A percentile compares a stretch with the other conserved stretches of the same genome.
Evolutionary conservation across 805 yeast genomes (phyloP).

Genomic region (Spathaspora hagerdaliae): DNA sequence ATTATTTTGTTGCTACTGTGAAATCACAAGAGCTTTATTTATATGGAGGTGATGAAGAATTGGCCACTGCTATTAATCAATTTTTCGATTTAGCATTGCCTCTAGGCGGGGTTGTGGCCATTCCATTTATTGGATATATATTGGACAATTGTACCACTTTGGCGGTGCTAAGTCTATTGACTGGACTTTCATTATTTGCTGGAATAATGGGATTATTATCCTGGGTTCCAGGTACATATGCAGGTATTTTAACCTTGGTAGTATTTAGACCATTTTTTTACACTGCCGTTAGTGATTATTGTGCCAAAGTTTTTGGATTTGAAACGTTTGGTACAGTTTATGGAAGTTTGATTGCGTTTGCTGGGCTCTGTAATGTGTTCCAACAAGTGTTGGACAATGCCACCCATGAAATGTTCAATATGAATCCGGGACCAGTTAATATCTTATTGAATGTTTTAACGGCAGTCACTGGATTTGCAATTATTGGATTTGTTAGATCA

Average conservation of each 20-base stretch:
- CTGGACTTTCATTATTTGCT: conserved; percentile 52
- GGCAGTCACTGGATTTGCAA: conserved; percentile 42
- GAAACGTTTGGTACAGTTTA: conserved; percentile 89
- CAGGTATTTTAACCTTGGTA: conserved; percentile 71
- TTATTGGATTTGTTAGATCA: conserved; percentile 42
- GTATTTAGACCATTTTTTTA: conserved; percentile 88
- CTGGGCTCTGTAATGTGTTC: conserved; percentile 74
- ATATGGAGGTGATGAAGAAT: conserved; percentile 43
- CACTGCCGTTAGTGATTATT: conserved; percentile 86
- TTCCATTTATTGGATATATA: conserved; percentile 80
- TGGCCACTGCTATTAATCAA: conserved; percentile 59
- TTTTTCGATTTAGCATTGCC: conserved; percentile 87
- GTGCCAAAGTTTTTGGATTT: conserved; percentile 91
- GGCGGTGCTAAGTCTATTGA: conserved; percentile 49
- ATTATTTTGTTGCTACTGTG: conserved; percentile 89
- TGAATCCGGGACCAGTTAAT: conserved; percentile 83
- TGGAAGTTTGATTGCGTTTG: conserved; percentile 76
- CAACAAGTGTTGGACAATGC: conserved; percentile 66
- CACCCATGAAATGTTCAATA: conserved; percentile 64
- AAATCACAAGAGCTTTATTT: conserved; percentile 77
- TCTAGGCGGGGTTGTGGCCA: conserved; percentile 79
- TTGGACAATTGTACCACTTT: conserved; percentile 71
- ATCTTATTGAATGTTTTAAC: conserved; percentile 51
- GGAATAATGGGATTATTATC: conserved; percentile 71
- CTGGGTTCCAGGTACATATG: conserved; percentile 51